Evolutionary conservation across 2,329 filamentous ascomycete species (phyloP), one percentile per base, ranked within the genome.

Genomic region (Alternaria angustiovoidea): DNA sequence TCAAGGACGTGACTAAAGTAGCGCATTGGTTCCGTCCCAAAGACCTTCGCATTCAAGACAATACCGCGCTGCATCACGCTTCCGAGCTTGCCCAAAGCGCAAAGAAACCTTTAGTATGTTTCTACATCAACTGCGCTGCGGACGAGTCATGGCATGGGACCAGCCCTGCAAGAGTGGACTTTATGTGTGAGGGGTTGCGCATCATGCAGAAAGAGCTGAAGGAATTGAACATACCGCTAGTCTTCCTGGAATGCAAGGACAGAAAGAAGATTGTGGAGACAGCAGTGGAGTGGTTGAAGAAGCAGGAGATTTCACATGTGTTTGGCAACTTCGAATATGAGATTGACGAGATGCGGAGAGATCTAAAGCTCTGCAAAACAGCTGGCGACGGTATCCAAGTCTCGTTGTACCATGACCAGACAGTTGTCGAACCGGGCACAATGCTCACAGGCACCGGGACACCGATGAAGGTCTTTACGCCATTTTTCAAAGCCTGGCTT

Each of bases 21-120:
- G 72, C 81, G 5, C 82, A 84, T 61, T 85, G 83, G 83, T 85
- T 84, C 63, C 79, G 82, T n/a, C 80, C 79, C 57, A 84, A 84
- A 61, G 83, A 85, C 54, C 68, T 85, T 7, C 78, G 83, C 22
- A 80, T 82, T 46, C 80, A 84, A 47, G 83, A 85, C 61, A 85
- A 85, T 59, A 80, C 75, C n/a, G 81, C 75, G 6, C 70, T 85
- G 9, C 72, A 83, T 42, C 77, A 82, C 41, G 83, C 83, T 5
- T 80, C 81, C 0, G 68, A 80, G 49, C 80, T 82, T 42, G 82
- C 82, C 1, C 78, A 81, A 63, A 79, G 80, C 54, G 76, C 78
- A 2, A 78, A 79, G 7, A 78, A 75, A 41, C 78, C 75, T 28
- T 66, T 85, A 38, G 73, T 85, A 34, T 81, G 81, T 56, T 71